Conservation (phyloP, 2,329 filamentous ascomycete genomes). For the Sarocladium oryzae region DNA sequence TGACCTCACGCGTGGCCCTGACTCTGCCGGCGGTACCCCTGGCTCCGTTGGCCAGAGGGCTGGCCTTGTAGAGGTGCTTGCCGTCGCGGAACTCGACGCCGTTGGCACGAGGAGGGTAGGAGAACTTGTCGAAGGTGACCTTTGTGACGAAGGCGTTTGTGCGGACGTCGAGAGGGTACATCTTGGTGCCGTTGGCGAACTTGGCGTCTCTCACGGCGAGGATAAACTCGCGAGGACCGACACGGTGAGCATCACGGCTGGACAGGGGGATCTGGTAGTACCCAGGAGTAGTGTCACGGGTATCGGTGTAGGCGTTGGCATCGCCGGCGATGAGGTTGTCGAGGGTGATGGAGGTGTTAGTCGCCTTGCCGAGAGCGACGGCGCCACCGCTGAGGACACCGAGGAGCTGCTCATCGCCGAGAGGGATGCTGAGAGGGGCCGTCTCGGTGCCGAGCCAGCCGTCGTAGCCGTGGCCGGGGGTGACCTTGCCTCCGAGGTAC, state of each 20-base stretch:
- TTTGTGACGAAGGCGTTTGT: conserved; percentile 40
- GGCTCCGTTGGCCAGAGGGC: conserved; percentile 26
- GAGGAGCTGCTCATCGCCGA: conserved; percentile 46
- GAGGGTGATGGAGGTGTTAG: conserved; percentile 21
- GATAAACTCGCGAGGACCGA: conserved; percentile 41
- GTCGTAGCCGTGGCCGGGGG: conserved; percentile 33
- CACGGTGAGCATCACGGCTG: conserved; percentile 33
- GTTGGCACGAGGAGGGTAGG: conserved; percentile 32
- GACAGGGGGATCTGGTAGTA: conserved; percentile 40
- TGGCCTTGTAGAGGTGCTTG: conserved; percentile 38
- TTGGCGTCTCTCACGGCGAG: conserved; percentile 14
- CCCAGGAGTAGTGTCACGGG: conserved; percentile 39
- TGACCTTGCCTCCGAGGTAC: conserved; percentile 23
- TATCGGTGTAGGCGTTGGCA: conserved; percentile 38
- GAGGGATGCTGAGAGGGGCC: conserved; percentile 43
- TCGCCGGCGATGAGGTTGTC: conserved; percentile 38
- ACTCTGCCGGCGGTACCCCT: conserved; percentile 25
- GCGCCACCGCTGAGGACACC: conserved; percentile 28
- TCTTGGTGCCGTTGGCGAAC: conserved; percentile 38
- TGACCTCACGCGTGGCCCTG: conserved; percentile 38
- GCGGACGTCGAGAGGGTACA: conserved; percentile 50
- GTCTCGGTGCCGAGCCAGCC: conserved; percentile 45
- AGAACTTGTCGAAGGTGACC: conserved; percentile 35
- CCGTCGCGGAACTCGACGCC: conserved; percentile 45
- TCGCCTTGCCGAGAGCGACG: conserved; percentile 23